phyloP scores from a whole-genome alignment of 345 rosid species.

The Syzygium grande region DNA sequence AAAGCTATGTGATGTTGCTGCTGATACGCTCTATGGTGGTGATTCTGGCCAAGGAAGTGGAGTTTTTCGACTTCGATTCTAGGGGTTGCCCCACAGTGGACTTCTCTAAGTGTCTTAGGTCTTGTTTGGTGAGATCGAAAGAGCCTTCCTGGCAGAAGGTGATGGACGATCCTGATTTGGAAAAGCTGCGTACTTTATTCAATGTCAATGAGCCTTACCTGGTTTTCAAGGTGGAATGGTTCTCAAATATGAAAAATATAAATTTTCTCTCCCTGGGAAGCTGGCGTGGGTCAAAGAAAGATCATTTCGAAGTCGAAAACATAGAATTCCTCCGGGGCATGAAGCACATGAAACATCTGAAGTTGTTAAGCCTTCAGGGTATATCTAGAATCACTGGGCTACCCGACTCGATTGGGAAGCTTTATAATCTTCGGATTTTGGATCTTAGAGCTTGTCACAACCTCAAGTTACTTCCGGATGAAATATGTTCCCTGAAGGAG shows the following conservation, averaged over 20 bases:
- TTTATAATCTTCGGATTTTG: conserved; percentile 15
- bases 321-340: conserved; percentile 13
- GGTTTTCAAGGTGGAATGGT: conserved; percentile 8
- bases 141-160: neutral
- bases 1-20: conserved; percentile 1
- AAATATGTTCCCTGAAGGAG: conserved; percentile 4
- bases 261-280: conserved; percentile 24
- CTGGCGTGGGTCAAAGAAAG: conserved; percentile 12
- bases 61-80: neutral
- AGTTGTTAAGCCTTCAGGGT: conserved; percentile 30
- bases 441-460: conserved; percentile 29
- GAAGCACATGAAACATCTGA: conserved; percentile 7
- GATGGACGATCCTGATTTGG: neutral
- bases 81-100: neutral
- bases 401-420: conserved; percentile 4
- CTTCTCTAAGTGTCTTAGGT: neutral
- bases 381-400: conserved; percentile 22
- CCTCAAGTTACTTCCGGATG: conserved; percentile 23
- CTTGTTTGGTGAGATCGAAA: neutral
- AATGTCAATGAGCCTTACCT: conserved; percentile 14
- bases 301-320: conserved; percentile 28
- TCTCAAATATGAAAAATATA: conserved; percentile 12
- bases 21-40: neutral
- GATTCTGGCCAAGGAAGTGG: neutral
- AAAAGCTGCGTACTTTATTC: conserved; percentile 8